Base-by-base conservation (phyloP, 768 basidiomycete genomes). In the Paxillus rubicundulus region DNA sequence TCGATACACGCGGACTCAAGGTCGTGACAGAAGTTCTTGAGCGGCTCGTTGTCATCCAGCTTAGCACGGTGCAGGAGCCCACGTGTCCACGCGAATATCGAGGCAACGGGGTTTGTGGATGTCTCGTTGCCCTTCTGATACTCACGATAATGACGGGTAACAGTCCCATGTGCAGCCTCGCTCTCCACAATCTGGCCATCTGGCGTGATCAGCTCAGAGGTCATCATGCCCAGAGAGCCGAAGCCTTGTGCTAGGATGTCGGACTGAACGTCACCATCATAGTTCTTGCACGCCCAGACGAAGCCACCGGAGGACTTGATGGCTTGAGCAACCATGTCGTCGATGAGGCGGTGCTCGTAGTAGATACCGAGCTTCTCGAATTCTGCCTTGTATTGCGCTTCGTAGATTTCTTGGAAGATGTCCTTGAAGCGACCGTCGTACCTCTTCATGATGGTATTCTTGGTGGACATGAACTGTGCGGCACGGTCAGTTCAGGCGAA, bases 381-480 rank as follows among this genome's bases (percentile, higher is more conserved):
- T 48, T 76, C 73, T 1, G 76, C 54, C 68, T 86, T 86, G 79
- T 93, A 94, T 51, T 84, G 63, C 77, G 75, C 63, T 7, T 96
- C 91, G 69, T 92, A 99, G 63, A 98, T 86, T 64, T 97, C 93
- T 70, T 98, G 86, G 86, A 99, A 97, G 67, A 96, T 94, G 64
- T 99, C 97, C 78, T 99, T 99, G 84, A 98, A 99, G 28, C 95
- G 84, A 40, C 97, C 97, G 65, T 98, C 97, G 70, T 99, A 99
- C 68, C 87, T 94, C 77, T 99, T 96, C 66, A 96, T 66, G 72
- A 96, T 95, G 20, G 92, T 96, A 74, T 96, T 98, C 77, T 99
- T 98, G 38, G 96, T 98, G 10, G 92, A 94, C 89, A 98, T 84
- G 80, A 95, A 98, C 84, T 90, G 41, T 48, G 14, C 20, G 32